A percentile compares a stretch with the other conserved stretches of the same genome.
Conservation (phyloP, 345 rosid genomes). For the Euphorbia pulcherrima region DNA sequence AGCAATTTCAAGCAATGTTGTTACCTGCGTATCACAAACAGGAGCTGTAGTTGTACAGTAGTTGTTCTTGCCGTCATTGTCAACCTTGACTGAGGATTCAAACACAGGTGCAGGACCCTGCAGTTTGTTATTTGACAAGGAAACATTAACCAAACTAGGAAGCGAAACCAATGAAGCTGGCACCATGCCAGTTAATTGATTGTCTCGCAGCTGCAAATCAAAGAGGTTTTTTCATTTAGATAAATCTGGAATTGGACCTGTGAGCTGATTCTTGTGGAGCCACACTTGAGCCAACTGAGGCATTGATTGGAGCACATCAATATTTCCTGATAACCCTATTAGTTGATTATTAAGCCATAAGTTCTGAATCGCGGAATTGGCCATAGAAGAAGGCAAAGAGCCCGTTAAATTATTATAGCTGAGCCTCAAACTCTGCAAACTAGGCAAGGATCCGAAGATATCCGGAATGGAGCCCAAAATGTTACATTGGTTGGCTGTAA, state of each 20-base stretch:
- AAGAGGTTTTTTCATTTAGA: conserved; percentile 44
- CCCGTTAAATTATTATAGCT: conserved; percentile 83
- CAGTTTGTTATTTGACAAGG: conserved; percentile 62
- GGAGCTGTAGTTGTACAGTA: conserved; percentile 46
- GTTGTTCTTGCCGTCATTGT: conserved; percentile 32
- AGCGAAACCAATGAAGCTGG: conserved; percentile 45
- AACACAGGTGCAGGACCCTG: conserved; percentile 72
- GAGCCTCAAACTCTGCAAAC: conserved; percentile 49
- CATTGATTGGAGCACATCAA: conserved; percentile 61
- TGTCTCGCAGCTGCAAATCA: conserved; percentile 78
- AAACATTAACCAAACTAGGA: conserved; percentile 40
- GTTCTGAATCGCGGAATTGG: conserved; percentile 41
- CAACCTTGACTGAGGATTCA: conserved; percentile 24
- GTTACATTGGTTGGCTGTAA: conserved; percentile 41
- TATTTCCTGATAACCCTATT: conserved; percentile 51
- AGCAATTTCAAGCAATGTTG: conserved; percentile 53
- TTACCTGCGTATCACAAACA: conserved; percentile 57
- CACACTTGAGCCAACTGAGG: conserved; percentile 58
- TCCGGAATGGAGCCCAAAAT: conserved; percentile 61
- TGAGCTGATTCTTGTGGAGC: conserved; percentile 67
- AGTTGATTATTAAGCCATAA: conserved; percentile 73
- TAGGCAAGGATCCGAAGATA: conserved; percentile 44
- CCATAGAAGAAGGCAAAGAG: conserved; percentile 53
- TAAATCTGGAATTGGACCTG: conserved; percentile 78
- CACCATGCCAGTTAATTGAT: conserved; percentile 63